These are phyloP conservation scores for Apiospora arundinis DNA, from an alignment of 2,329 filamentous ascomycete species.

Conservation along the genomic window DNA sequence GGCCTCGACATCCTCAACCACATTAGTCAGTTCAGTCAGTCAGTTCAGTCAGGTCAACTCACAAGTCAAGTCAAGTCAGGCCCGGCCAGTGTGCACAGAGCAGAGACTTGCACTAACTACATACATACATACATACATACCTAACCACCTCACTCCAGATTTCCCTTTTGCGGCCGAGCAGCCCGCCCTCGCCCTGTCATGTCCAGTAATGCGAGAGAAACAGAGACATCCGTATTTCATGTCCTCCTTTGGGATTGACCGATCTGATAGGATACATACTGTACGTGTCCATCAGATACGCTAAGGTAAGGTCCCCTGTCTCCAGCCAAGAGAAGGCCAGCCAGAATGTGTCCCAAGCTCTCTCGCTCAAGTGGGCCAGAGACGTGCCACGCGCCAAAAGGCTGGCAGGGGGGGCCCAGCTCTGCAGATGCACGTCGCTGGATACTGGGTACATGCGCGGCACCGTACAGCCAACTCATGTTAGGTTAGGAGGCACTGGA, in stretches of 20 bases:
- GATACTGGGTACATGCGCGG: no score
- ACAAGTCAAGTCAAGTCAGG: not conserved
- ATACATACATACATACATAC: not conserved
- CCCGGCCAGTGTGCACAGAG: conserved; percentile 2
- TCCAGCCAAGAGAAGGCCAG: not conserved
- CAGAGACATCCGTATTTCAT: conserved; percentile 18
- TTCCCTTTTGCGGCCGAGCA: conserved; percentile 18
- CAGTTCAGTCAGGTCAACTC: not conserved
- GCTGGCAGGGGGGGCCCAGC: not conserved
- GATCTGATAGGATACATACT: conserved; percentile 18
- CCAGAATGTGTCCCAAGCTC: conserved; percentile 10
- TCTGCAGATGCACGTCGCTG: not conserved
- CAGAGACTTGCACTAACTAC: not conserved
- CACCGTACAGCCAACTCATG: no score
- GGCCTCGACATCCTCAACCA: not conserved
- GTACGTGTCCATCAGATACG: conserved; percentile 14
- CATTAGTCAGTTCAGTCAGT: not conserved
- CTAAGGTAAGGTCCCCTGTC: conserved; percentile 13
- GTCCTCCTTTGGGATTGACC: conserved; percentile 3
- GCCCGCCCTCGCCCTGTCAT: not conserved
- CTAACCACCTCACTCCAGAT: not conserved
- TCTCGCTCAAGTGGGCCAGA: conserved; percentile 12
- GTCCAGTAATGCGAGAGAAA: conserved; percentile 1
- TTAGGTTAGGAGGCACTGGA: not conserved
- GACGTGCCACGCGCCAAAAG: conserved; percentile 18